Percentiles rank a stretch among this genome's conserved stretches.
phyloP scores from a whole-genome alignment of 1,284 basidiomycete genomes.

The Ustilago lituana region DNA sequence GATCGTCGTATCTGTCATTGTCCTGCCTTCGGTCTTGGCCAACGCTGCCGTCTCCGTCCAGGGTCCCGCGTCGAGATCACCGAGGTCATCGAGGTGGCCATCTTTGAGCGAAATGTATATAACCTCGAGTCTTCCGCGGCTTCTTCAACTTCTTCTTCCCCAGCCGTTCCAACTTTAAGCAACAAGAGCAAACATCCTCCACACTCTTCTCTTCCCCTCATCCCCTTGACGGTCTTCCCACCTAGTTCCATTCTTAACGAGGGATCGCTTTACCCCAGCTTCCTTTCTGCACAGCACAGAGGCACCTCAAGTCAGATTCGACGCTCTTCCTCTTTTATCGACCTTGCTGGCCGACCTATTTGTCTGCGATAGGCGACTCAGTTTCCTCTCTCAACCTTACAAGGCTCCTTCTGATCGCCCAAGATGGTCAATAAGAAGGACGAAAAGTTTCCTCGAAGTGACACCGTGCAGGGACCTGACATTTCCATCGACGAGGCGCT shows the following conservation, averaged over 20 bases:
- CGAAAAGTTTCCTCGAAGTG: conserved; percentile 42
- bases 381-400: background rate
- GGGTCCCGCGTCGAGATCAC: background rate
- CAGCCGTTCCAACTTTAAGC: conserved; percentile 7
- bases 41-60: conserved; percentile 13
- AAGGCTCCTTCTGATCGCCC: background rate
- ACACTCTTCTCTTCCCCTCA: background rate
- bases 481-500: conserved; percentile 40
- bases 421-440: conserved; percentile 39
- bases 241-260: too few relatives aligned
- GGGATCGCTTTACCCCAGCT: background rate
- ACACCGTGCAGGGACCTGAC: conserved; percentile 47
- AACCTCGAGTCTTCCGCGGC: conserved; percentile 33
- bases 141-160: conserved; percentile 34
- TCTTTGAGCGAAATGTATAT: conserved; percentile 28
- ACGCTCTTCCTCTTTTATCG: background rate
- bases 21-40: conserved; percentile 37
- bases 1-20: conserved; percentile 4
- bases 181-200: conserved; percentile 1
- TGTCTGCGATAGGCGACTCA: conserved; percentile 37
- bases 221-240: too few relatives aligned
- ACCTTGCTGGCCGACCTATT: conserved; percentile 25
- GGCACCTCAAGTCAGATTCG: background rate
- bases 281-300: background rate
- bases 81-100: background rate